Base-by-base conservation (phyloP, 345 rosid genomes). In the Gossypium australe region DNA sequence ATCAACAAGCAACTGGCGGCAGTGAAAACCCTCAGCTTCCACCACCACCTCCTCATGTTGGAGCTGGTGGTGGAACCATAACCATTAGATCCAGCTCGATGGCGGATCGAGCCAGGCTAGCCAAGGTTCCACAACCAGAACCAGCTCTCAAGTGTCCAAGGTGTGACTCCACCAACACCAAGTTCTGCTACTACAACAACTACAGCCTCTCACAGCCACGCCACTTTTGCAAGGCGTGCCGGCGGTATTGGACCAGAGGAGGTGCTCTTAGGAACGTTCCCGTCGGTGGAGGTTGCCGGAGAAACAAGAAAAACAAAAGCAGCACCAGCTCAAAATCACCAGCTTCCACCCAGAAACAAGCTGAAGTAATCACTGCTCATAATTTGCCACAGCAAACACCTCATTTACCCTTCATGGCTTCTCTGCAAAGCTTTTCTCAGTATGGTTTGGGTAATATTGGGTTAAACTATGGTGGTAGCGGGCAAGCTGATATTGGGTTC, bases 131-230 rank as follows among this genome's bases (percentile, higher is more conserved):
- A 27, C 94, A 82, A 56, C 94, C 93, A 10, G 90, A 83, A 18
- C 65, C 80, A 53, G 85, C 89, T 45, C 71, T 87, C 25, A 88
- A 87, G 77, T 92, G 97, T 74, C 97, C 97, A 0, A 77, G 97
- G 79, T 92, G 97, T 34, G 92, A 86, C 11, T 92, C 94, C 12
- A 75, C 81, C 73, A 92, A 92, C 83, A 92, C 97, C 34, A 92
- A 92, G 77, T 92, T 92, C 78, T 92, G 97, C 75, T 92, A 92
- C 85, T 92, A 82, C 88, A 92, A 92, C 44, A 92, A 92, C 84
- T 92, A 92, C 58, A 92, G 82, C 86, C 86, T 90, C 61, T 72
- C 89, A 12, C 97, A 92, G 74, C 97, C 94, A 8, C 93, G 97
- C 59, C 86, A 92, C 86, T 88, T 87, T 74, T 92, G 97, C 79